Percentiles rank a stretch among this genome's conserved stretches.
Evolutionary conservation across 352 stramenopile species (phyloP).

Genomic region (Pythium phragmitis): DNA sequence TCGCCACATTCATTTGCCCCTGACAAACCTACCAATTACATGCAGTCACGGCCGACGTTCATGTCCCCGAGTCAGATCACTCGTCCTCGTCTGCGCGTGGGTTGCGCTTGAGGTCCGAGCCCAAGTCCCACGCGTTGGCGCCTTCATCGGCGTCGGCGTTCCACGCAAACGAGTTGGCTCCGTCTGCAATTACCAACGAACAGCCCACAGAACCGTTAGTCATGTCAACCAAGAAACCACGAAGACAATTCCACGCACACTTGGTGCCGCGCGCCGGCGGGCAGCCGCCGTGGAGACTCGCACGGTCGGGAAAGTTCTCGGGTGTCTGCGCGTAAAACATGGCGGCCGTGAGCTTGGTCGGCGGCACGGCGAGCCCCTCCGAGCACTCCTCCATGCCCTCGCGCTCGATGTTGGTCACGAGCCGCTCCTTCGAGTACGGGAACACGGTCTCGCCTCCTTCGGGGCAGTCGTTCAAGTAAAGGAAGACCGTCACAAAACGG

Average conservation of each 20-base stretch:
- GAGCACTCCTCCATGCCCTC: conserved; percentile 68
- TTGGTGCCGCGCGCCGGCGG: conserved; percentile 57
- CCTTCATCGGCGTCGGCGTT: conserved; percentile 66
- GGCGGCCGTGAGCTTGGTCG: conserved; percentile 61
- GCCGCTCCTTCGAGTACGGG: conserved; percentile 63
- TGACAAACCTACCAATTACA: no score
- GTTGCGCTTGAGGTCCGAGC: conserved; percentile 39
- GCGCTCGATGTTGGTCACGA: conserved; percentile 58
- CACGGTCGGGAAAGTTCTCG: conserved; percentile 48
- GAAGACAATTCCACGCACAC: conserved; percentile 35
- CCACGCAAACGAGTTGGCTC: conserved; percentile 73
- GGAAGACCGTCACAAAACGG: conserved; percentile 93
- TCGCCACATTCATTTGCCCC: no score
- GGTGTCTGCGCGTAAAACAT: conserved; percentile 79
- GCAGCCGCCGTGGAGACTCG: conserved; percentile 66
- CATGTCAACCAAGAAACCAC: no score
- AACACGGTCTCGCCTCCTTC: conserved; percentile 95
- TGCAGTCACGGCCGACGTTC: no score
- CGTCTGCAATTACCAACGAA: conserved; percentile 32
- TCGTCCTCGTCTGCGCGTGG: conserved; percentile 16
- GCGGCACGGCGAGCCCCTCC: conserved; percentile 58
- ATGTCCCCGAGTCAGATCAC: not conserved
- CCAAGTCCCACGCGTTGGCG: conserved; percentile 55
- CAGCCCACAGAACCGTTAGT: not conserved
- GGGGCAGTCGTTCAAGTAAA: conserved; percentile 93